Evolutionary conservation across 208 protist genomes (phyloP).

Genomic region (Acanthamoeba lenticulata): DNA sequence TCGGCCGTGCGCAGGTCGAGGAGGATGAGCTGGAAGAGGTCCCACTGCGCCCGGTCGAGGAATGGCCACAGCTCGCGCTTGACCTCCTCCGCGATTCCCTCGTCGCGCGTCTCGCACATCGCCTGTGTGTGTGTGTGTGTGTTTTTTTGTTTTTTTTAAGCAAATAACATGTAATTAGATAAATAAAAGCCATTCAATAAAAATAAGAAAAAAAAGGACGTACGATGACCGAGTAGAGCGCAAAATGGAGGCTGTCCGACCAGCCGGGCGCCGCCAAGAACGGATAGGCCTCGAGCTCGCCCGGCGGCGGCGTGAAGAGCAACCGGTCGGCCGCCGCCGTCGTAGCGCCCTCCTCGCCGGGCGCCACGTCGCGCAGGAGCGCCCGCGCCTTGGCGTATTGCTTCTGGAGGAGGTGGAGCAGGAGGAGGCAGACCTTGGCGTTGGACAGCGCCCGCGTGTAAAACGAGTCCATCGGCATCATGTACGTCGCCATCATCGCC

Average conservation of each 20-base stretch:
- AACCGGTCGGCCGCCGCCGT: neutral
- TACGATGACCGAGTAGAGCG: neutral
- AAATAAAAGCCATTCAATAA: neutral
- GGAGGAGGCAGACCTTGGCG: neutral
- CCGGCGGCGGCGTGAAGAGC: neutral
- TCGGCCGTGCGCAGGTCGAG: neutral
- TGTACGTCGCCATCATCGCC: neutral
- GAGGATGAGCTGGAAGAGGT: neutral
- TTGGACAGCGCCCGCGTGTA: neutral
- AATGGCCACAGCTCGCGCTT: slow-evolving; percentile 1
- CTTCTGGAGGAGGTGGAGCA: neutral
- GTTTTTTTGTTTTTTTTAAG: no score
- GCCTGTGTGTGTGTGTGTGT: neutral
- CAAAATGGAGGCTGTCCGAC: neutral
- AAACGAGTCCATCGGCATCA: neutral
- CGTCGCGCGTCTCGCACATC: neutral
- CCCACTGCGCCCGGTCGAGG: neutral
- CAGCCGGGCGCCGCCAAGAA: neutral
- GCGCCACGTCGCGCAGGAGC: neutral
- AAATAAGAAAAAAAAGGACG: neutral
- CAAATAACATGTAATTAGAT: no score
- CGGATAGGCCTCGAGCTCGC: neutral
- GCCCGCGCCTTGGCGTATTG: neutral
- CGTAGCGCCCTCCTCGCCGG: neutral
- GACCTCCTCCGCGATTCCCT: neutral